Percentiles rank a stretch among this genome's conserved stretches.
Conservation (phyloP, 1,139 yeast genomes). For the Scheffersomyces quercinus region DNA sequence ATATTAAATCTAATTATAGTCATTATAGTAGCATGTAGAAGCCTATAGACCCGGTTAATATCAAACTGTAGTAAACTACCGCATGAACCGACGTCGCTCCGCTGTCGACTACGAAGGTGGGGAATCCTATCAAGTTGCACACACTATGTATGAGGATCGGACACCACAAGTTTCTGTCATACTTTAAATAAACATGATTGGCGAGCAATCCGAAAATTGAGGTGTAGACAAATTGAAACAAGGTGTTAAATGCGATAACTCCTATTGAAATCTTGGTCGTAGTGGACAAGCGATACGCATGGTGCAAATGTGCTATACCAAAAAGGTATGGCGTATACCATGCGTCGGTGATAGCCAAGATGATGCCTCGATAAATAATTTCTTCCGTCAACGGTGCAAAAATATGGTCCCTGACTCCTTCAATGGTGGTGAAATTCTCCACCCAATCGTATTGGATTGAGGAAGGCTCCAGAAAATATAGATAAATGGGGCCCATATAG, state of each 20-base stretch:
- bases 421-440: conserved; percentile 32
- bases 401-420: conserved; percentile 64
- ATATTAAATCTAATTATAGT: too few relatives aligned
- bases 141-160: conserved; percentile 65
- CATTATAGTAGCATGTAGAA: too few relatives aligned
- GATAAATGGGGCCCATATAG: conserved; percentile 60
- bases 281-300: conserved; percentile 58
- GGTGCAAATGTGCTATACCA: conserved; percentile 92
- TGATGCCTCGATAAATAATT: conserved; percentile 67
- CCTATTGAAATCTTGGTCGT: conserved; percentile 22
- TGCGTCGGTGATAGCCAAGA: conserved; percentile 37
- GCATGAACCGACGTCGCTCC: conserved; percentile 13
- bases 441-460: conserved; percentile 14
- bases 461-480: conserved; percentile 14
- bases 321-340: conserved; percentile 64
- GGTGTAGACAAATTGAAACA: conserved; percentile 72
- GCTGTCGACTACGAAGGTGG: conserved; percentile 35
- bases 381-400: conserved; percentile 93
- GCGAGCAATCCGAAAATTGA: conserved; percentile 79
- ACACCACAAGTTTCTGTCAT: conserved; percentile 55
- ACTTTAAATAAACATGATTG: conserved; percentile 56
- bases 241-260: conserved; percentile 40
- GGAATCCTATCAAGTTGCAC: conserved; percentile 83
- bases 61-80: conserved; percentile 39
- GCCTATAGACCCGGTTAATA: conserved; percentile 13